A percentile compares a stretch with the other conserved stretches of the same genome.
These are phyloP conservation scores for Neonectria punicea DNA, from an alignment of 2,329 filamentous ascomycete species.

Conservation along the genomic window DNA sequence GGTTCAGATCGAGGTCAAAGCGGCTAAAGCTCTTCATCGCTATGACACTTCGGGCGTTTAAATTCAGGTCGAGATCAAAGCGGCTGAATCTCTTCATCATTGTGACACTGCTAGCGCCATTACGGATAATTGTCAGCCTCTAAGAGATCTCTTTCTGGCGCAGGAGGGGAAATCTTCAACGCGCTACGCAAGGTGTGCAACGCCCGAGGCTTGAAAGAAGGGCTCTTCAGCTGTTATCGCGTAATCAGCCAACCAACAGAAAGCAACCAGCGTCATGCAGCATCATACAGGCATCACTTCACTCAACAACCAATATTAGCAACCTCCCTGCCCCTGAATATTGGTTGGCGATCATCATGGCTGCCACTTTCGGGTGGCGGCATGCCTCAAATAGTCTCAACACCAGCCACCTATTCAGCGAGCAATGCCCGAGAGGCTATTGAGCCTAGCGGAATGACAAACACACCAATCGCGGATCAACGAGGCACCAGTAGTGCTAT, in stretches of 20 bases:
- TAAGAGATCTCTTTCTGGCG: background rate
- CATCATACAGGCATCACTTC: background rate
- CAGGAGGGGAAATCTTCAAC: background rate
- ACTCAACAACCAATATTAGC: background rate
- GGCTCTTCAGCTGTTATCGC: background rate
- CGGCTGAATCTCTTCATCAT: too few relatives aligned
- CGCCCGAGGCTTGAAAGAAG: background rate
- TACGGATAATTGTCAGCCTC: background rate
- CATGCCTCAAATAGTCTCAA: background rate
- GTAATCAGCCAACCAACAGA: background rate
- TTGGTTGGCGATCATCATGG: background rate
- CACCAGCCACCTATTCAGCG: background rate
- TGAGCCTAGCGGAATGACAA: background rate
- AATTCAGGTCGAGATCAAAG: too few relatives aligned
- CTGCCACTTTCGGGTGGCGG: background rate
- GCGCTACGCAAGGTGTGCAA: background rate
- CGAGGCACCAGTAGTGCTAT: background rate
- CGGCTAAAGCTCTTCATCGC: too few relatives aligned
- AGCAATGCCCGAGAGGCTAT: background rate
- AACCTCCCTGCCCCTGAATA: background rate
- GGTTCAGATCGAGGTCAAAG: too few relatives aligned
- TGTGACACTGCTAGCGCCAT: too few relatives aligned
- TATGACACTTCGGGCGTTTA: too few relatives aligned
- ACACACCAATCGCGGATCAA: background rate
- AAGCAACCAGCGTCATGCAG: background rate